These are phyloP conservation scores for Heterobasidion irregulare DNA, from an alignment of 1,284 basidiomycete species.

Conservation along the genomic window DNA sequence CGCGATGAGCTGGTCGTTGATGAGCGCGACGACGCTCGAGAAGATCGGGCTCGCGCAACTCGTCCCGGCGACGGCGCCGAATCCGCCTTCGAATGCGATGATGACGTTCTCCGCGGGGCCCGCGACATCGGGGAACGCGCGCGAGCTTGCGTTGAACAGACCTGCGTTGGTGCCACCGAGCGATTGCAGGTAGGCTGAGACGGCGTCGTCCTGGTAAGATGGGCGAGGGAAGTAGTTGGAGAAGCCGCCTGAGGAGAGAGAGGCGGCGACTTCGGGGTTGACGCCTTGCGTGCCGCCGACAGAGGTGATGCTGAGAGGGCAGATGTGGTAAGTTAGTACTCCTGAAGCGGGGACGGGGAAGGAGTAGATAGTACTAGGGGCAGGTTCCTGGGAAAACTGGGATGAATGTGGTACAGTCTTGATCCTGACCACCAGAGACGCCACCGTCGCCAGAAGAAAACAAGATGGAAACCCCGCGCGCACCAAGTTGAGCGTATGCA, in stretches of 20 bases:
- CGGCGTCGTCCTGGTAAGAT: conserved; percentile 3
- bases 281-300: conserved; percentile 16
- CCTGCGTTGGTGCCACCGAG: conserved; percentile 1
- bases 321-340: neutral
- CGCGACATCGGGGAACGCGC: conserved; percentile 29
- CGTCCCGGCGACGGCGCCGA: conserved; percentile 36
- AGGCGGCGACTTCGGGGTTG: conserved; percentile 14
- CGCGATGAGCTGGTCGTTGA: conserved; percentile 44
- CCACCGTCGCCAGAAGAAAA: conserved; percentile 9
- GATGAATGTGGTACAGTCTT: conserved; percentile 5
- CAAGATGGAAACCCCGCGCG: conserved; percentile 7
- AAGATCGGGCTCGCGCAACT: conserved; percentile 46
- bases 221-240: conserved; percentile 5
- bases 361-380: neutral
- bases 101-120: conserved; percentile 27
- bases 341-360: neutral
- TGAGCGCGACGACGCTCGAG: conserved; percentile 39
- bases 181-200: neutral
- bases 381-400: conserved; percentile 6
- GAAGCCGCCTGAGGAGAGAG: conserved; percentile 7
- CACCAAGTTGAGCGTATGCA: conserved; percentile 6
- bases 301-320: conserved; percentile 6
- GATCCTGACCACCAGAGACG: conserved; percentile 1
- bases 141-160: conserved; percentile 3
- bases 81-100: conserved; percentile 18